These are phyloP conservation scores for Dioscorea alata DNA, from an alignment of 106 monocot genomes.

Conservation along the genomic window DNA sequence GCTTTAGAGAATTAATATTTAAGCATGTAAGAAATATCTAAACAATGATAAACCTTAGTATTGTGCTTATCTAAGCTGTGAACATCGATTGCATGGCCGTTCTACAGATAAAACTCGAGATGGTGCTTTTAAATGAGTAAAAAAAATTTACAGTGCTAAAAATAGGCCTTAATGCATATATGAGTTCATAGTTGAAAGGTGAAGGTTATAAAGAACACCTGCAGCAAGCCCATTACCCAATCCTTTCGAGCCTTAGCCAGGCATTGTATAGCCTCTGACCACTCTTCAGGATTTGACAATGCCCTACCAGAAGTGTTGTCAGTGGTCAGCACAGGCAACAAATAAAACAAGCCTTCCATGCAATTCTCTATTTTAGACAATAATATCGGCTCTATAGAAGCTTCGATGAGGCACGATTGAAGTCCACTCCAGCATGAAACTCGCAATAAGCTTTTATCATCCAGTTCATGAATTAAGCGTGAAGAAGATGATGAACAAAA, in stretches of 20 bases:
- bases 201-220: conserved; percentile 22
- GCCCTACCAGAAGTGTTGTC: conserved; percentile 11
- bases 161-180: background rate
- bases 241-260: conserved; percentile 35
- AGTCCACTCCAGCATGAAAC: conserved; percentile 84
- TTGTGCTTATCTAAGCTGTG: no score
- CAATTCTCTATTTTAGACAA: conserved; percentile 44
- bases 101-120: no score
- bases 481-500: conserved; percentile 38
- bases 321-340: conserved; percentile 39
- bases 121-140: no score
- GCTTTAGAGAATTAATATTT: no score
- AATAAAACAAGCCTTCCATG: conserved; percentile 45
- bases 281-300: conserved; percentile 33
- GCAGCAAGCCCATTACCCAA: conserved; percentile 63
- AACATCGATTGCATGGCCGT: no score
- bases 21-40: no score
- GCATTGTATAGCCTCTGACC: conserved; percentile 57
- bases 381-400: conserved; percentile 11
- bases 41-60: no score
- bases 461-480: conserved; percentile 27
- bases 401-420: conserved; percentile 37
- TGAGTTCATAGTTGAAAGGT: background rate
- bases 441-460: conserved; percentile 45
- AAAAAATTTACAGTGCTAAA: background rate